Evolutionary conservation across 108 stramenopile genomes (phyloP), one percentile per base, ranked within the genome.

Genomic region (Nitzschia sp.): DNA sequence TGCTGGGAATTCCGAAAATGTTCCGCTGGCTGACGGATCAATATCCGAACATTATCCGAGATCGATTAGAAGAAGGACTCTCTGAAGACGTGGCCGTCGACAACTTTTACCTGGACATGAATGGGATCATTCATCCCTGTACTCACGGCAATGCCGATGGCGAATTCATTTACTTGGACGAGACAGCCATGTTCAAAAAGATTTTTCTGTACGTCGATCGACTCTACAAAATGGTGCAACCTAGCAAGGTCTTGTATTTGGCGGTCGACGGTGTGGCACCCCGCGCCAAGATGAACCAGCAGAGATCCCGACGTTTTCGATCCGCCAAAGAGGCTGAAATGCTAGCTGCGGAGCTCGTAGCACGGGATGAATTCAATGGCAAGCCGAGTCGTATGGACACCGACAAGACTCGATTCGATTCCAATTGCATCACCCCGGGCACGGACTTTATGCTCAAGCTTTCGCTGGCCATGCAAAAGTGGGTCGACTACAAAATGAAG

Each of bases 281-380:
- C 0, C 90, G 99, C 3, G 99, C 99, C 34, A 99, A 99, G 77
- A 98, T 98, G 98, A 99, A 99, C 72, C 99, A 99, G 72, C 99
- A 99, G 78, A 95, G 99, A 18, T 89, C 91, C 5, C 87, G 99
- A 46, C 92, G 99, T n/a, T 98, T 98, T 69, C 93, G 97, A 13
- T 80, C 85, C 1, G 88, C 95, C 59, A 95, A 95, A 72, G 99
- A 98, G 73, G 87, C 94, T 3, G 97, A 97, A 82, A 71, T 82
- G 34, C 38, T 89, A 59, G 82, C 94, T 26, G 93, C 96, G 24
- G 91, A 89, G 38, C 54, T 97, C 31, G 54, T 97, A 9, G 94
- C 96, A 0, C 76, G 89, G 19, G 85, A 88, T 70, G 49, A 76
- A 66, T 42, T 64, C 80, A 23, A 80, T 76, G 31, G 88, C 85